phyloP scores from a whole-genome alignment of 768 basidiomycete species.

The Xerocomellus chrysenteron region DNA sequence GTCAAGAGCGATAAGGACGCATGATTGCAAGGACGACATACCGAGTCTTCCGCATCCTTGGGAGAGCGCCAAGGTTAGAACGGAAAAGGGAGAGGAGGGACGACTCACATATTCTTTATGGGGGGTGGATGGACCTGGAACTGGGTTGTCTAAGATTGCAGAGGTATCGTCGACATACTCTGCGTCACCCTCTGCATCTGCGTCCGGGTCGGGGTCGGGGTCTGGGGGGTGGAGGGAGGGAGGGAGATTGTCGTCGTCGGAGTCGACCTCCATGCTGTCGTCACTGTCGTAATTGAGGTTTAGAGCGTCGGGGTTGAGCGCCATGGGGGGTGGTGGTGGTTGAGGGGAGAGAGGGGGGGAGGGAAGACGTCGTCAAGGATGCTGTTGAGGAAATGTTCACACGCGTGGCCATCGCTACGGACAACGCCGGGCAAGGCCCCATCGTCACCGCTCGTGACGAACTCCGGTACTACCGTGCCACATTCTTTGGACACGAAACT shows the following conservation, averaged over 20 bases:
- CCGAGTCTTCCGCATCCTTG: constrained; percentile 36
- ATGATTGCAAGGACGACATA: constrained; percentile 18
- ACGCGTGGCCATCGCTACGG: constrained; percentile 43
- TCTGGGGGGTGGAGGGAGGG: constrained; percentile 32
- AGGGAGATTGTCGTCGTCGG: constrained; percentile 42
- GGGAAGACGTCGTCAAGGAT: constrained; percentile 41
- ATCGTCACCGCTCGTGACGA: constrained; percentile 44
- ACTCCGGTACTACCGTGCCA: constrained; percentile 38
- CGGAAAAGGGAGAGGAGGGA: constrained; percentile 6
- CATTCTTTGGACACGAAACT: constrained; percentile 32
- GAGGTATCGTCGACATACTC: constrained; percentile 41
- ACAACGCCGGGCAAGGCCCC: constrained; percentile 43
- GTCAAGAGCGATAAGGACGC: constrained; percentile 17
- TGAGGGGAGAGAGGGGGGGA: constrained; percentile 35
- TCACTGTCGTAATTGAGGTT: constrained; percentile 53
- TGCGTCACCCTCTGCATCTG: constrained; percentile 43
- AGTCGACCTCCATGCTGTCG: constrained; percentile 73
- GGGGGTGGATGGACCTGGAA: constrained; percentile 42
- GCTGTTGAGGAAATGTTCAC: constrained; percentile 41
- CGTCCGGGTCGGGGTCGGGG: constrained; percentile 53
- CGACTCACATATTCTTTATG: constrained; percentile 61
- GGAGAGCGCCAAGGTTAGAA: background rate
- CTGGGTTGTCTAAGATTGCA: constrained; percentile 36
- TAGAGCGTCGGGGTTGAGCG: constrained; percentile 43
- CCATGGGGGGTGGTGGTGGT: constrained; percentile 36